Base-by-base conservation (phyloP, 225 moss, liverwort and hornwort species). In the Physcomitrellopsis africana region DNA sequence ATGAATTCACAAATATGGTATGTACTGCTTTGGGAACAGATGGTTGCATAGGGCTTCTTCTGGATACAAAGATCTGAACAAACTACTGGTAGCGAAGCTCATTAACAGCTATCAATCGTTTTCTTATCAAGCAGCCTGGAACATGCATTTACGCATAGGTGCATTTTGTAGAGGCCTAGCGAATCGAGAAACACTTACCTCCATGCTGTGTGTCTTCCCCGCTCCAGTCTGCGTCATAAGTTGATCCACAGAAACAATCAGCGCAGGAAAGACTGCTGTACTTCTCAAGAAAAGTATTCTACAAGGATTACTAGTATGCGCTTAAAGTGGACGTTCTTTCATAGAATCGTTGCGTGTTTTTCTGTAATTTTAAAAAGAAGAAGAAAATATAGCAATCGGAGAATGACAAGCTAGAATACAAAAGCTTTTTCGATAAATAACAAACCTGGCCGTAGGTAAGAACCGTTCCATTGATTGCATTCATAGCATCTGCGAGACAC, bases 201-300 rank as follows among this genome's bases (percentile, higher is more conserved):
- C 88, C 84, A 91, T 82, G 68, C 79, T 91, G 32, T 86, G 67
- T 11, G 90, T 91, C 70, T 90, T 86, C 4, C 88, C 84, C 8
- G 82, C 80, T 58, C 88, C 84, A 57, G 86, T 86, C 88, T 86
- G 67, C 80, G 75, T 19, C 52, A 41, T 44, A 69, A 60, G 57
- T 47, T 20, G 52, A 75, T 62, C 44, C 70, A 74, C 63, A 70
- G 32, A 29, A 57, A 57, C 8, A 66, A 48, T 76, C 14, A 81
- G 32, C 46, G 18, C 15, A 37, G 46, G 37, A 32, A 9, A 75
- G 44, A 68, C 43, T 44, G 42, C 49, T 59, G 49, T 42, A n/a
- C n/a, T n/a, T 13, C 66, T 76, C 32, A 10, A 10, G 18, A n/a
- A 46, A 10, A 53, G 16, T 53, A 60, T 19, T 70, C 20, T 45